Conservation (phyloP, 306 rosid species). For the Citrullus mucosospermus region DNA sequence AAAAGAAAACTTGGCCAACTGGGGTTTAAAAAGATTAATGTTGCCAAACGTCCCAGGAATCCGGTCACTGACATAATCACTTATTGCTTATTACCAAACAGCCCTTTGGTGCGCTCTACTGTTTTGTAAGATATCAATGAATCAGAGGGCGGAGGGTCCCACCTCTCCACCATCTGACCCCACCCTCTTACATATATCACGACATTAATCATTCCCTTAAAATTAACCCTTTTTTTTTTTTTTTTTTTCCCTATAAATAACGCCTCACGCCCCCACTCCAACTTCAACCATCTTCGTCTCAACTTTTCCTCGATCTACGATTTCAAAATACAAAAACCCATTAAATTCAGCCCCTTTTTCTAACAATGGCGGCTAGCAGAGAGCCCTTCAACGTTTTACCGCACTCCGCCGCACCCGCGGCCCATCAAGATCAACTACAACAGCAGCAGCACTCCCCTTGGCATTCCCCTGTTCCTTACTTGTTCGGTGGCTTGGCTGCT, state of each 20-base stretch:
- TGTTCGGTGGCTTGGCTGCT: slow-evolving; percentile 91
- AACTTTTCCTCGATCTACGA: background rate
- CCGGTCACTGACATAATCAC: slow-evolving; percentile 8
- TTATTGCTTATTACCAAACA: slow-evolving; percentile 12
- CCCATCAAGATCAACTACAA: background rate
- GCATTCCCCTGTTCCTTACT: slow-evolving; percentile 95
- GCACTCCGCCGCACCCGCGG: background rate
- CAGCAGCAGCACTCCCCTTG: slow-evolving; percentile 47
- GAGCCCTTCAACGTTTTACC: slow-evolving; percentile 28
- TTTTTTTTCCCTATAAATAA: slow-evolving; percentile 37
- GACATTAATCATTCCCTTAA: slow-evolving; percentile 21
- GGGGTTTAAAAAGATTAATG: background rate
- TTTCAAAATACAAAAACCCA: background rate
- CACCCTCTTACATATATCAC: slow-evolving; percentile 27
- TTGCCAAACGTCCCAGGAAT: slow-evolving; percentile 27
- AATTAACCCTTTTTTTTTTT: background rate
- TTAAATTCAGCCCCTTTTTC: background rate
- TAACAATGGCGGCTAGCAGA: slow-evolving; percentile 34
- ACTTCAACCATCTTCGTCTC: background rate
- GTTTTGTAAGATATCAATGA: slow-evolving; percentile 17
- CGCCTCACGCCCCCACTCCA: slow-evolving; percentile 6
- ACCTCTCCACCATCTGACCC: background rate
- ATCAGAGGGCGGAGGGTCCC: slow-evolving; percentile 6
- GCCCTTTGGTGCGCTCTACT: slow-evolving; percentile 38
- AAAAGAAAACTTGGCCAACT: background rate